Evolutionary conservation across 257 asterid genomes (phyloP).

Genomic region (Przewalskia tangutica): DNA sequence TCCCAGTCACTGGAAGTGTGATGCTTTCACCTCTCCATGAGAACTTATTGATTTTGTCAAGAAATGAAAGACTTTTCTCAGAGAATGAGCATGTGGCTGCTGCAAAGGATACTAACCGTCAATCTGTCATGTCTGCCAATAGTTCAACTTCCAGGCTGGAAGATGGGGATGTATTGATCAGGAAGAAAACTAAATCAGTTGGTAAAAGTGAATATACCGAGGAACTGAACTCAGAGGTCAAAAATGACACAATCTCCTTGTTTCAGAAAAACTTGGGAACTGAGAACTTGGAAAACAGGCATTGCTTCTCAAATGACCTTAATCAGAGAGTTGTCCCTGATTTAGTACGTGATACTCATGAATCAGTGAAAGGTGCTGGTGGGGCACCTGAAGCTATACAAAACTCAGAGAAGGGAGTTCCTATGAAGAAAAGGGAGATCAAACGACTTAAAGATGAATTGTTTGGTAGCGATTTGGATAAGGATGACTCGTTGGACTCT

Average conservation of each 20-base stretch:
- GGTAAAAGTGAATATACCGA: conserved; percentile 23
- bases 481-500: conserved; percentile 12
- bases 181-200: conserved; percentile 32
- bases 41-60: conserved; percentile 34
- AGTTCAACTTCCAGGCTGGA: conserved; percentile 25
- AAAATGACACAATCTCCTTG: conserved; percentile 13
- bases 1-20: conserved; percentile 25
- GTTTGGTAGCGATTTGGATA: conserved; percentile 9
- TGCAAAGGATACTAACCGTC: conserved; percentile 19
- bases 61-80: conserved; percentile 18
- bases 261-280: conserved; percentile 24
- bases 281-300: conserved; percentile 26
- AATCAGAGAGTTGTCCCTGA: conserved; percentile 22
- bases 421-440: conserved; percentile 27
- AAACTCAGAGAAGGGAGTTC: conserved; percentile 25
- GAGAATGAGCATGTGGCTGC: conserved; percentile 16
- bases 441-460: conserved; percentile 26
- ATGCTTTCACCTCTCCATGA: conserved; percentile 72
- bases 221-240: conserved; percentile 27
- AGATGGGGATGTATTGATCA: conserved; percentile 19
- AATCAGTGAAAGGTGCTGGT: conserved; percentile 15
- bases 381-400: conserved; percentile 8
- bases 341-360: conserved; percentile 13
- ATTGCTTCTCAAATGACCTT: conserved; percentile 21
- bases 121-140: conserved; percentile 21